Base-by-base conservation (phyloP, 495 filamentous ascomycete species). In the Tuber umbilicatum region DNA sequence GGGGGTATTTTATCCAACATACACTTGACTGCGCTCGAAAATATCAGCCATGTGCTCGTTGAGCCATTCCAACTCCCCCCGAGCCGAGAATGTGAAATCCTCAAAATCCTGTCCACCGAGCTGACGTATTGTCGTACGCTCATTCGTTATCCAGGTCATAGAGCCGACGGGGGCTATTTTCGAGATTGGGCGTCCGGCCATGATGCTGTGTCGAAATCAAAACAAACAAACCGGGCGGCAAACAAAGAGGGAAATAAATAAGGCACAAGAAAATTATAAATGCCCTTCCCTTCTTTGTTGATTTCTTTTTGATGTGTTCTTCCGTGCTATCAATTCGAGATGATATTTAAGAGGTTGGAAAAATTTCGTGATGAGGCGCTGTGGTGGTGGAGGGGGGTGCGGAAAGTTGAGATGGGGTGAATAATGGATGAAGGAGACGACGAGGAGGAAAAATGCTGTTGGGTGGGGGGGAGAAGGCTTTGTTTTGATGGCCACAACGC, bases 1-100 rank as follows among this genome's bases (percentile, higher is more conserved):
- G 5, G 71, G 40, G 69, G 69, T 45, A 69, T 50, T 43, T 73
- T 23, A 78, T 80, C 43, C 38, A 73, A 87, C 90, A 80, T 85
- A 94, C 93, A 93, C 86, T 84, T 94, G 90, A 82, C 92, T 91
- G 78, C 90, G 89, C 78, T 89, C 91, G 82, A 98, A 97, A 74
- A 97, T 92, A 77, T 97, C 93, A 41, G 89, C 89, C 94, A 97
- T 97, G 84, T 97, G 94, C 84, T 97, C 94, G 80, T 97, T 97
- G 79, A 97, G 84, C 93, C 94, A 97, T 79, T 95, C 94, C 81
- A 97, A 85, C 80, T 98, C 94, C 84, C 97, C 94, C 64, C 91
- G 89, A 75, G 91, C 93, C 0, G 92, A 90, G 84, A 91, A 98
- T 70, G 92, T 88, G 81, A 97, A 93, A 83, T 97, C 93, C 76